Evolutionary conservation across 2,329 filamentous ascomycete species (phyloP), one percentile per base, ranked within the genome.

Genomic region (Didymella arachidicola): DNA sequence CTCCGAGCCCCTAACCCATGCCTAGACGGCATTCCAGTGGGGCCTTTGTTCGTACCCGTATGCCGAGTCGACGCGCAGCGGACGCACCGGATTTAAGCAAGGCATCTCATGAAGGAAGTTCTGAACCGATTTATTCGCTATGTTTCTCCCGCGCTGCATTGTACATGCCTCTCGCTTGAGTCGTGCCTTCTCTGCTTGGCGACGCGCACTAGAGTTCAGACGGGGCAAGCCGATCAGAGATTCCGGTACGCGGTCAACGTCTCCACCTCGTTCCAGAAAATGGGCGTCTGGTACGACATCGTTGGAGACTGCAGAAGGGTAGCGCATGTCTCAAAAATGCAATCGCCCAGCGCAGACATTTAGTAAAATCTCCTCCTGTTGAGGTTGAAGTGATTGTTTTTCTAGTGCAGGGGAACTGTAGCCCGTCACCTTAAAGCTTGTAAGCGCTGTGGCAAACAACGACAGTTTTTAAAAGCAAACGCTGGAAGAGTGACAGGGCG

Each of bases 1-100:
- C 43, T 30, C 56, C 39, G 46, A 54, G 50, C 56, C 50, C 50
- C 56, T 59, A 50, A 54, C n/a, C 50, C 45, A 44, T 34, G 41
- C 36, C 39, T 46, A 51, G 50, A 54, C 32, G 29, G 32, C 56
- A 54, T 54, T 53, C 50, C 56, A 48, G 49, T 50, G 53, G 56
- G 56, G 56, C 49, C 56, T 25, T 36, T 7, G 38, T 48, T 53
- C 54, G 54, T 48, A 57, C 32, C 19, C 56, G 41, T 42, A 51
- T 43, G 27, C 38, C 32, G 22, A 38, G 45, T 8, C 10, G 19
- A 46, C 56, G 56, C 46, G 45, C 51, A 41, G 50, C 56, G 45
- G n/a, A 42, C 50, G 41, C 26, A n/a, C 38, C 38, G 8, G 16
- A 7, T 26, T 8, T 34, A 50, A 32, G 16, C 50, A 59, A 44